Conservation (phyloP, 805 yeast genomes). For the Wickerhamiella australiensis region DNA sequence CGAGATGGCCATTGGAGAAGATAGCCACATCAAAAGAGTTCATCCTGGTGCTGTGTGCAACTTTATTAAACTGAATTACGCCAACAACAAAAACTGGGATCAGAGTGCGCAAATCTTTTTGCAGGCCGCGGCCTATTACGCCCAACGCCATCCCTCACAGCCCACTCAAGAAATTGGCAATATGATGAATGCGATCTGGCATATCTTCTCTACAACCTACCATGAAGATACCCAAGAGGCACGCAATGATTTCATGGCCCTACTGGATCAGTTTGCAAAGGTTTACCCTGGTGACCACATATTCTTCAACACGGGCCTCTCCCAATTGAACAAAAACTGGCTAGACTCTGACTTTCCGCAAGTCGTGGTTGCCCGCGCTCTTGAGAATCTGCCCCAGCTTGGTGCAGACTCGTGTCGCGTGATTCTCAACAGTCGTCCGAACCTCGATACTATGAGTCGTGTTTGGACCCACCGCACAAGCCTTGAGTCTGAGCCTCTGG, state of each 20-base stretch:
- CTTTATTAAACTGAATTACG: slow-evolving; percentile 15
- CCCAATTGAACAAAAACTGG: slow-evolving; percentile 19
- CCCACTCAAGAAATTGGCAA: slow-evolving; percentile 14
- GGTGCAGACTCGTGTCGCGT: slow-evolving; percentile 19
- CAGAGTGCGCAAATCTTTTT: slow-evolving; percentile 14
- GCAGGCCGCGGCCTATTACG: slow-evolving; percentile 13
- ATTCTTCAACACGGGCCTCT: slow-evolving; percentile 17
- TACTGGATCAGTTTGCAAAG: slow-evolving; percentile 10
- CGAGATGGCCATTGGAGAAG: slow-evolving; percentile 16
- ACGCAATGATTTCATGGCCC: slow-evolving; percentile 11
- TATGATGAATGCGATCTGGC: slow-evolving; percentile 15
- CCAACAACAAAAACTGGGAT: slow-evolving; percentile 12
- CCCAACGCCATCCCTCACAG: slow-evolving; percentile 3
- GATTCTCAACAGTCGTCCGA: slow-evolving; percentile 15
- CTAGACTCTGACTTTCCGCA: slow-evolving; percentile 15
- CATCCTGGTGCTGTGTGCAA: slow-evolving; percentile 23
- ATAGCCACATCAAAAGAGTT: slow-evolving; percentile 14
- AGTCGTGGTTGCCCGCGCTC: slow-evolving; percentile 13
- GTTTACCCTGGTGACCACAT: slow-evolving; percentile 11
- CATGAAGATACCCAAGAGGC: slow-evolving; percentile 17
- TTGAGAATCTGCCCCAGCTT: neutral
- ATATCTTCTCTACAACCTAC: slow-evolving; percentile 12
- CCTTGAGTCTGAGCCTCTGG: neutral
- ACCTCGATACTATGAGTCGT: neutral
- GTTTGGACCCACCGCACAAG: neutral